Evolutionary conservation across 2,329 filamentous ascomycete species (phyloP).

Genomic region (Cercospora sp.): DNA sequence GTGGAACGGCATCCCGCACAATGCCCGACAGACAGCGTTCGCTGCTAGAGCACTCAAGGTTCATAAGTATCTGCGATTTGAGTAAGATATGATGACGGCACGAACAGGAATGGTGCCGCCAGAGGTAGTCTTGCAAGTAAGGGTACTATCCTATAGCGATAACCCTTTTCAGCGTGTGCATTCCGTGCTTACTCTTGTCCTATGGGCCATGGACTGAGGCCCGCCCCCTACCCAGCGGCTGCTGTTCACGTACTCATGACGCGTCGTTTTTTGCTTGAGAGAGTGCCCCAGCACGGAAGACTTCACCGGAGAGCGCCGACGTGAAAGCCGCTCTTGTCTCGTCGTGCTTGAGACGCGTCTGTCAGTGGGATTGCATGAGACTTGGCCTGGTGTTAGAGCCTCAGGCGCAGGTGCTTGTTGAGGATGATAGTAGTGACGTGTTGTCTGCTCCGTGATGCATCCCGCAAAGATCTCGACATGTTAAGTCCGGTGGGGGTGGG

Average conservation of each 20-base stretch:
- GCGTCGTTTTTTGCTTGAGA: no score
- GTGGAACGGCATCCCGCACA: background rate
- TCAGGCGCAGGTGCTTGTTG: background rate
- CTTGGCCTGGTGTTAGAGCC: background rate
- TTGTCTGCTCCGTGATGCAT: background rate
- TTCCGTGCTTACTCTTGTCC: no score
- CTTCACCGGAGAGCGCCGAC: no score
- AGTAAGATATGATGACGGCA: background rate
- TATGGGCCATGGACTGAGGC: no score
- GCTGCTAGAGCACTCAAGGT: background rate
- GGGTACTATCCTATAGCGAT: constrained; percentile 43
- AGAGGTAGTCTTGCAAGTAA: constrained; percentile 41
- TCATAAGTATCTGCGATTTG: background rate
- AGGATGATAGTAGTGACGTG: background rate
- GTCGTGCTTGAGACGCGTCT: no score
- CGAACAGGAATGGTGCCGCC: background rate
- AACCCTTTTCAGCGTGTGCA: no score
- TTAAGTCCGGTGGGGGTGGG: background rate
- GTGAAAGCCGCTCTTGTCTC: no score
- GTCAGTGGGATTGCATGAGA: background rate
- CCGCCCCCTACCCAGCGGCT: no score
- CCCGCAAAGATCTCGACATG: background rate
- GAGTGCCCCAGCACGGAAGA: no score
- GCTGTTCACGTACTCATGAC: no score
- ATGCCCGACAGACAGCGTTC: background rate